Conservation (phyloP, 805 yeast genomes). For the Barnettozyma pratensis region DNA sequence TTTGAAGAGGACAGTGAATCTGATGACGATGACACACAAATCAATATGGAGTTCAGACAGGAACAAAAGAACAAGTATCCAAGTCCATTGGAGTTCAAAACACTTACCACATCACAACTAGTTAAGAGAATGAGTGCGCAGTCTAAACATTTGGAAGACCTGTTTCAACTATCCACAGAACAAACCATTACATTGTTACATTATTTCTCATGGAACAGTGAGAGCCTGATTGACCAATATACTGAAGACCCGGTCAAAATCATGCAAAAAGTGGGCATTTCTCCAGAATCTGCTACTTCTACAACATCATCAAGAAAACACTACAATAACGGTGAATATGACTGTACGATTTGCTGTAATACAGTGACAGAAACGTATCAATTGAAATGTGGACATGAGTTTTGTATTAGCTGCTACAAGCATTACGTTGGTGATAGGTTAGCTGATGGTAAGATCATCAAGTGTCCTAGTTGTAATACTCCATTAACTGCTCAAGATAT, state of each 20-base stretch:
- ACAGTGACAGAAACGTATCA: constrained; percentile 40
- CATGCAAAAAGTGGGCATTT: constrained; percentile 30
- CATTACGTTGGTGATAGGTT: constrained; percentile 48
- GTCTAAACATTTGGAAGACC: constrained; percentile 29
- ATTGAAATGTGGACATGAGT: constrained; percentile 65
- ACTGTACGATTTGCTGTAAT: constrained; percentile 74
- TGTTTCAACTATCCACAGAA: constrained; percentile 34
- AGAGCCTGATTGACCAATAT: constrained; percentile 49
- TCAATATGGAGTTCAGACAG: neutral
- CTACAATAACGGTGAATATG: constrained; percentile 25
- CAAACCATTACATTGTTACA: constrained; percentile 41
- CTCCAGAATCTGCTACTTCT: neutral
- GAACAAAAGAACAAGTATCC: neutral
- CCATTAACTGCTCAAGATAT: constrained; percentile 33
- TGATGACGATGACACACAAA: neutral
- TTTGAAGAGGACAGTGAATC: neutral
- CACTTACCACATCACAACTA: constrained; percentile 28
- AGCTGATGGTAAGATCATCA: constrained; percentile 40
- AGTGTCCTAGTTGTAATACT: constrained; percentile 60
- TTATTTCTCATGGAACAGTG: constrained; percentile 54
- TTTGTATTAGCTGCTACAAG: constrained; percentile 64
- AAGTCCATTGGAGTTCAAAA: constrained; percentile 8
- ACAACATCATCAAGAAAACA: neutral
- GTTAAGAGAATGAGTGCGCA: constrained; percentile 17
- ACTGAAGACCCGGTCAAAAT: constrained; percentile 39